Percentiles rank a stretch among this genome's conserved stretches.
These are phyloP conservation scores for Wallacemonas sp. DNA, from an alignment of 208 protist species.

Conservation along the genomic window DNA sequence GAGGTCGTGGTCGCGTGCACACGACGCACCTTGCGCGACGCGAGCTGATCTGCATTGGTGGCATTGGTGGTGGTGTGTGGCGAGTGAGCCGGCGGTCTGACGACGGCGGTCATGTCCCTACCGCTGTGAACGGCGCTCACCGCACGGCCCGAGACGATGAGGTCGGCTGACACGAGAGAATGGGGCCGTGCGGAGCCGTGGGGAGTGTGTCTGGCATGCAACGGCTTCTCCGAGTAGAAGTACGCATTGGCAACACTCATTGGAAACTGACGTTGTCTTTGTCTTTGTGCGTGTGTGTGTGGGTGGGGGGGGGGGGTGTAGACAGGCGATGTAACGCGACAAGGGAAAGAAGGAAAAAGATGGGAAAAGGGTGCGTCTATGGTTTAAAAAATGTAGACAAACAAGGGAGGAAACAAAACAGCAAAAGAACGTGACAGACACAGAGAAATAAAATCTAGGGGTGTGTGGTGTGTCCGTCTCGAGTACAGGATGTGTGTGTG, in stretches of 20 bases:
- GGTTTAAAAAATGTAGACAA: conserved; percentile 6
- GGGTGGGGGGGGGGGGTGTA: too few species aligned
- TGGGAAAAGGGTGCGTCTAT: neutral
- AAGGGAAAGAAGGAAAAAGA: neutral
- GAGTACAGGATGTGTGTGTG: too few species aligned
- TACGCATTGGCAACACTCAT: conserved; percentile 20
- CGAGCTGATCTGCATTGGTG: neutral
- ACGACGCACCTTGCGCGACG: conserved; percentile 5
- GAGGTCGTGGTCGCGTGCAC: conserved; percentile 10
- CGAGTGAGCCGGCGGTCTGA: too few species aligned
- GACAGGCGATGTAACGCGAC: too few species aligned
- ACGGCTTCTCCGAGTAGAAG: conserved; percentile 18
- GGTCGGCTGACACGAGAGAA: neutral
- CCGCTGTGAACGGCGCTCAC: neutral
- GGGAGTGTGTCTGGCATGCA: conserved; percentile 5
- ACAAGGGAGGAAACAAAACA: too few species aligned
- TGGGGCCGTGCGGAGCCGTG: conserved; percentile 2
- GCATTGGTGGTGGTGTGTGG: too few species aligned
- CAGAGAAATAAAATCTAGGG: too few species aligned
- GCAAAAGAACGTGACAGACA: too few species aligned
- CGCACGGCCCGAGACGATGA: neutral
- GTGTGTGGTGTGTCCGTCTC: too few species aligned
- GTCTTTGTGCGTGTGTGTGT: too few species aligned
- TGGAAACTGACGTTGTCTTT: too few species aligned
- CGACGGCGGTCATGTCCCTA: too few species aligned